Evolutionary conservation across 352 stramenopile species (phyloP).

Genomic region (Thraustochytrium aureum): DNA sequence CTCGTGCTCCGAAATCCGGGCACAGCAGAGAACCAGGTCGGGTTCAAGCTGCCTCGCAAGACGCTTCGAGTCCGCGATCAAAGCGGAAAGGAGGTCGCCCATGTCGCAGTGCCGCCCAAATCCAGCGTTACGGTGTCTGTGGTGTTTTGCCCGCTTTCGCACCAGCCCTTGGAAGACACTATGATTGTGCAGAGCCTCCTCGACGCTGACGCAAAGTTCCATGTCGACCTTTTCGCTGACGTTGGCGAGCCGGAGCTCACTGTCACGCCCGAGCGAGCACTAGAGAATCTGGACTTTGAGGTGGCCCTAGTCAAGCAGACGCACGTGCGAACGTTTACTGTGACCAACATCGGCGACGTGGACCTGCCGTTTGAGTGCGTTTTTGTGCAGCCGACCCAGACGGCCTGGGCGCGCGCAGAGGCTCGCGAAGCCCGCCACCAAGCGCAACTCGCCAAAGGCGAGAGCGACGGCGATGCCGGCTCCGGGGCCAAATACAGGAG

Average conservation of each 20-base stretch:
- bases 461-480: neutral
- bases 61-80: neutral
- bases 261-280: slow-evolving; percentile 14
- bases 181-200: slow-evolving; percentile 8
- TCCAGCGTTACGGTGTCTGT: neutral
- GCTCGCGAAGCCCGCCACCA: neutral
- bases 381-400: slow-evolving; percentile 23
- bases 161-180: slow-evolving; percentile 2
- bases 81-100: neutral
- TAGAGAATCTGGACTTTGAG: slow-evolving; percentile 23
- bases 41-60: slow-evolving; percentile 23
- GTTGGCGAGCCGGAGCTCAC: slow-evolving; percentile 40
- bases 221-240: neutral
- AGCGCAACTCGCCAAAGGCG: neutral
- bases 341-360: slow-evolving; percentile 52
- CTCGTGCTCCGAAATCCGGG: slow-evolving; percentile 22
- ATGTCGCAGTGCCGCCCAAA: neutral
- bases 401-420: neutral
- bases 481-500: neutral
- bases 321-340: slow-evolving; percentile 37
- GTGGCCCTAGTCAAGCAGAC: slow-evolving; percentile 45
- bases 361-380: slow-evolving; percentile 26
- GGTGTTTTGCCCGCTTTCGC: neutral
- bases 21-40: slow-evolving; percentile 7
- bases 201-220: neutral